phyloP scores from a whole-genome alignment of 352 stramenopile genomes.

The Albugo laibachii region DNA sequence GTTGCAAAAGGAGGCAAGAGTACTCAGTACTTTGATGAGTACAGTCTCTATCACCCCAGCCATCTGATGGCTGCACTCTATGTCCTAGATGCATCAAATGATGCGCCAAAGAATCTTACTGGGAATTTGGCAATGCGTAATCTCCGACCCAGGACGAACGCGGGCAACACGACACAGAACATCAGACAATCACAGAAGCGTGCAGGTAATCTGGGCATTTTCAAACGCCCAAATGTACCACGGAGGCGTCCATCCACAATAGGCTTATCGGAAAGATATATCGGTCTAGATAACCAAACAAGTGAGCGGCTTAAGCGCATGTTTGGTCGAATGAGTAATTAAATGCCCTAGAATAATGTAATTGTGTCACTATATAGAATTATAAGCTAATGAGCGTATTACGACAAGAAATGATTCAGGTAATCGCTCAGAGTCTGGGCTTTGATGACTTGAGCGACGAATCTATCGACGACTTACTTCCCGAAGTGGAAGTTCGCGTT shows the following conservation, averaged over 20 bases:
- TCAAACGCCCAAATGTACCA: slow-evolving; percentile 39
- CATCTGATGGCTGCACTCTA: neutral
- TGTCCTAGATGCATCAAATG: neutral
- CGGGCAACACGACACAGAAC: neutral
- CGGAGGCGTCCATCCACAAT: slow-evolving; percentile 23
- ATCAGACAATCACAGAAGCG: slow-evolving; percentile 10
- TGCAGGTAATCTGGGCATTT: slow-evolving; percentile 45
- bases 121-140: neutral
- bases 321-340: slow-evolving; percentile 34
- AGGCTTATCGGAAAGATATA: slow-evolving; percentile 45
- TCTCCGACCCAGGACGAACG: neutral
- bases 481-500: slow-evolving; percentile 61
- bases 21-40: slow-evolving; percentile 56
- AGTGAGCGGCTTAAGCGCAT: slow-evolving; percentile 59
- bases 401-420: slow-evolving; percentile 36
- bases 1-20: neutral
- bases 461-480: slow-evolving; percentile 41
- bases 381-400: slow-evolving; percentile 43
- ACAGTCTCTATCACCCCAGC: slow-evolving; percentile 51
- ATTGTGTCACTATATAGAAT: neutral
- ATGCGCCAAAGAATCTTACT: neutral
- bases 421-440: slow-evolving; percentile 53
- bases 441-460: slow-evolving; percentile 47
- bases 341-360: neutral
- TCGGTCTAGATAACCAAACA: slow-evolving; percentile 54